These are phyloP conservation scores for Lophium mytilinum DNA, from an alignment of 495 filamentous ascomycete species.

Conservation along the genomic window DNA sequence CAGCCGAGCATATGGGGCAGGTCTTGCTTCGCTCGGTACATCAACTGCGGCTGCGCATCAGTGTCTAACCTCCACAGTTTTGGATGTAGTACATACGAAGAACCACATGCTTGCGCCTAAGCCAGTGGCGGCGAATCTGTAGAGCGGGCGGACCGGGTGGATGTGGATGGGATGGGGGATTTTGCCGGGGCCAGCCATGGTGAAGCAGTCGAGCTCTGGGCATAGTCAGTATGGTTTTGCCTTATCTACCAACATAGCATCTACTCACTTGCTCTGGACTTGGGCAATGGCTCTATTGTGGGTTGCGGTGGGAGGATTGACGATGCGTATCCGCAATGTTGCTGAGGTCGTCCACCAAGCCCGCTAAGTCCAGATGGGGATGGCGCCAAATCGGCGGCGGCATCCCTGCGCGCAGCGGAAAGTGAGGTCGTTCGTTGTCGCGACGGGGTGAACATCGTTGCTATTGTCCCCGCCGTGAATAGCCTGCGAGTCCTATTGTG, in stretches of 20 bases:
- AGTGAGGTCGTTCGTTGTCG: no score
- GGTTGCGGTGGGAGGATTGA: neutral
- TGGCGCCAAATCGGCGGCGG: no score
- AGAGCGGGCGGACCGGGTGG: conserved; percentile 64
- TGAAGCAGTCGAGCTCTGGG: conserved; percentile 12
- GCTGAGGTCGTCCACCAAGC: neutral
- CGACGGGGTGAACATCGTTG: no score
- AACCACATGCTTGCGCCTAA: conserved; percentile 98
- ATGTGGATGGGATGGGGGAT: conserved; percentile 63
- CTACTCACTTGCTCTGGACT: conserved; percentile 9
- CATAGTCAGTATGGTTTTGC: neutral
- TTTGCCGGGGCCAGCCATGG: conserved; percentile 40
- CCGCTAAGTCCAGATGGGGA: no score
- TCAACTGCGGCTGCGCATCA: conserved; percentile 48
- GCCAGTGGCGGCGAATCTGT: conserved; percentile 75
- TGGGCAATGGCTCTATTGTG: conserved; percentile 9
- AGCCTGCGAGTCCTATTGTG: no score
- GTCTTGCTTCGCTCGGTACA: conserved; percentile 96
- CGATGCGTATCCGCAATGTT: neutral
- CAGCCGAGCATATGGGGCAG: conserved; percentile 77
- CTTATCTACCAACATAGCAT: neutral
- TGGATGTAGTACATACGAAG: conserved; percentile 52
- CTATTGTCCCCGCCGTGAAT: no score
- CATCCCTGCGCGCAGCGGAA: no score
- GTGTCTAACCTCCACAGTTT: neutral